Percentiles rank a stretch among this genome's conserved stretches.
These are phyloP conservation scores for Boletales sp. DNA, from an alignment of 768 basidiomycete species.

Conservation along the genomic window DNA sequence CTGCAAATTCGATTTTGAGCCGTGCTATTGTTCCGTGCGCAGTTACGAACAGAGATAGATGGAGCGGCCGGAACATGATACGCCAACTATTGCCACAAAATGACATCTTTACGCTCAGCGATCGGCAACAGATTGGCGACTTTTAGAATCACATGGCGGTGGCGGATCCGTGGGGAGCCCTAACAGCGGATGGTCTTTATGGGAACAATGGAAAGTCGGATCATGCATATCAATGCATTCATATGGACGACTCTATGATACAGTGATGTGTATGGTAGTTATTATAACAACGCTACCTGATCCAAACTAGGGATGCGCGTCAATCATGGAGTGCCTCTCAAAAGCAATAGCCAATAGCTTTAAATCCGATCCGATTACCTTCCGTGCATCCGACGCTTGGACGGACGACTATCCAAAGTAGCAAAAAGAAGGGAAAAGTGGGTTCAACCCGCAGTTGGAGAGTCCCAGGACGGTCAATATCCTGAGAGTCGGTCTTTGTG, in stretches of 20 bases:
- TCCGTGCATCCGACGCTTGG: constrained; percentile 13
- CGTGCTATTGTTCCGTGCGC: too few relatives aligned
- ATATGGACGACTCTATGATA: too few relatives aligned
- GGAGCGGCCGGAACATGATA: too few relatives aligned
- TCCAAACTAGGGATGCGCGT: background rate
- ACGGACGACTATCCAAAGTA: constrained; percentile 1
- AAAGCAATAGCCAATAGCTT: background rate
- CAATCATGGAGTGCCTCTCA: constrained; percentile 10
- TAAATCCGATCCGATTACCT: background rate
- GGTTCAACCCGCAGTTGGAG: constrained; percentile 7
- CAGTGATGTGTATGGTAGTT: background rate
- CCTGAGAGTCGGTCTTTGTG: constrained; percentile 22
- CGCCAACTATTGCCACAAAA: too few relatives aligned
- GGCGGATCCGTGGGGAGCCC: too few relatives aligned
- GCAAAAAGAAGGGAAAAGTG: background rate
- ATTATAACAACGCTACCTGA: background rate
- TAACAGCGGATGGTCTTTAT: too few relatives aligned
- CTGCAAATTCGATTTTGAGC: too few relatives aligned
- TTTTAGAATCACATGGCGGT: too few relatives aligned
- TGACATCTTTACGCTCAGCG: too few relatives aligned
- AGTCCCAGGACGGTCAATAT: background rate
- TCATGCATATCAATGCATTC: background rate
- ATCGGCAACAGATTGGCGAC: too few relatives aligned
- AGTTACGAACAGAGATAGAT: too few relatives aligned
- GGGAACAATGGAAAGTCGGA: background rate